phyloP scores from a whole-genome alignment of 2,329 filamentous ascomycete species.

The Trichoderma cornu-damae region DNA sequence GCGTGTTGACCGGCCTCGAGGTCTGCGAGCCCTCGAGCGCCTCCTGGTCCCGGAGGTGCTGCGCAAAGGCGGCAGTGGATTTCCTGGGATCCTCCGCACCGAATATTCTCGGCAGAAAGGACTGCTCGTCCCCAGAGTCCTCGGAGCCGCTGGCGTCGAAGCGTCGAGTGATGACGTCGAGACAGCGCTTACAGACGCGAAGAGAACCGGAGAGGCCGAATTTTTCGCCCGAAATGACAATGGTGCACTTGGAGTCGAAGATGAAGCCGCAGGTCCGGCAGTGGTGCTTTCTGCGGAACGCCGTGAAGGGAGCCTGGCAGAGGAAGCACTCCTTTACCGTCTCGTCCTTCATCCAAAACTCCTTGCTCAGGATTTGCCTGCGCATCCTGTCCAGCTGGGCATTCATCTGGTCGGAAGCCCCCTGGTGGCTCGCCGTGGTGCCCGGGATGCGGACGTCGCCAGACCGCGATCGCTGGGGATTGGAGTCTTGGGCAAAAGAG shows the following conservation, averaged over 20 bases:
- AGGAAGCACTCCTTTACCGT: constrained; percentile 96
- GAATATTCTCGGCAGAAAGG: constrained; percentile 61
- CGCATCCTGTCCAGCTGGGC: constrained; percentile 66
- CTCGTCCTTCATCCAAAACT: constrained; percentile 99
- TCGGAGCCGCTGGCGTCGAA: constrained; percentile 84
- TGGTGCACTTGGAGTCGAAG: constrained; percentile 94
- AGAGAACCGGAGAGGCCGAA: constrained; percentile 84
- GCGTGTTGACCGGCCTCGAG: constrained; percentile 54
- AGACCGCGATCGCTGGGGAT: constrained; percentile 42
- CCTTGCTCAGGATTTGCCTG: constrained; percentile 83
- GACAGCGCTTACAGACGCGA: constrained; percentile 87
- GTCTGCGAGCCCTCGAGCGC: constrained; percentile 41
- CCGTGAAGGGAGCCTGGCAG: constrained; percentile 84
- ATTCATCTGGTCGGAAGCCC: constrained; percentile 54
- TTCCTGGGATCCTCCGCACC: constrained; percentile 48
- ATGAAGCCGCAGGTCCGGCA: constrained; percentile 97
- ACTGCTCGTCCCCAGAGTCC: constrained; percentile 75
- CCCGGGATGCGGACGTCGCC: constrained; percentile 50
- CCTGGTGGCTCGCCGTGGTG: constrained; percentile 49
- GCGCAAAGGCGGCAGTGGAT: constrained; percentile 27
- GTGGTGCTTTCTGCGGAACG: constrained; percentile 93
- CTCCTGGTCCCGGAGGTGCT: constrained; percentile 39
- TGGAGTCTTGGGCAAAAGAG: constrained; percentile 47
- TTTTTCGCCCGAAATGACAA: constrained; percentile 77
- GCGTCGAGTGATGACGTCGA: constrained; percentile 83